These are phyloP conservation scores for Malbranchea cinnamomea DNA, from an alignment of 2,329 filamentous ascomycete genomes.

Conservation along the genomic window DNA sequence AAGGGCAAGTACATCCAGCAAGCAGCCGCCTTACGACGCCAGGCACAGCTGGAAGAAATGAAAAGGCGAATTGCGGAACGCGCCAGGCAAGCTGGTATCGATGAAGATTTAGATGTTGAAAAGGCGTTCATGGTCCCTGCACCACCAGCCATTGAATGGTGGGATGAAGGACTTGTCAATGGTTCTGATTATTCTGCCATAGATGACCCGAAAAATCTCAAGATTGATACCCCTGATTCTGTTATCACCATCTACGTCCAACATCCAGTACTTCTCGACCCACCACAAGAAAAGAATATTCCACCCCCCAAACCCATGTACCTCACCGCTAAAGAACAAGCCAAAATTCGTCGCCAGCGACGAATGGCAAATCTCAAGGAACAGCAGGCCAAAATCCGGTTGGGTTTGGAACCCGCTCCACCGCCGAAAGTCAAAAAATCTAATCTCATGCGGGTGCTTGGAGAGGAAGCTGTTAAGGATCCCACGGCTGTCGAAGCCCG, in stretches of 20 bases:
- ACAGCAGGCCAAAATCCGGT: slow-evolving; percentile 84
- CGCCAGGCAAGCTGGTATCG: slow-evolving; percentile 78
- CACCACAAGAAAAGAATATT: slow-evolving; percentile 73
- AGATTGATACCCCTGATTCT: slow-evolving; percentile 61
- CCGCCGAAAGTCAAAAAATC: slow-evolving; percentile 94
- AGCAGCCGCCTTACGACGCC: slow-evolving; percentile 72
- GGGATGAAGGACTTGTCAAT: slow-evolving; percentile 77
- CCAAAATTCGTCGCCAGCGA: slow-evolving; percentile 76
- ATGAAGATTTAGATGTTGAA: slow-evolving; percentile 78
- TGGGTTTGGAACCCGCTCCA: slow-evolving; percentile 78
- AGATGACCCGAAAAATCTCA: slow-evolving; percentile 49
- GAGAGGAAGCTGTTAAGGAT: slow-evolving; percentile 85
- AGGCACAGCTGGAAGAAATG: slow-evolving; percentile 82
- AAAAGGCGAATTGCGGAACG: slow-evolving; percentile 84
- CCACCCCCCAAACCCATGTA: slow-evolving; percentile 79
- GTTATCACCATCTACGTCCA: slow-evolving; percentile 87
- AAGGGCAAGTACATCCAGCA: slow-evolving; percentile 97
- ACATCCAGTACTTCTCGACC: slow-evolving; percentile 79
- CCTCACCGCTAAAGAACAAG: slow-evolving; percentile 78
- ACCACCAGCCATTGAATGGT: slow-evolving; percentile 90
- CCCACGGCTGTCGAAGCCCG: slow-evolving; percentile 92
- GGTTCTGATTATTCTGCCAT: slow-evolving; percentile 61
- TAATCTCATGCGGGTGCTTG: slow-evolving; percentile 93
- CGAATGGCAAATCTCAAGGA: slow-evolving; percentile 91
- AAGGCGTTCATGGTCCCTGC: slow-evolving; percentile 74